Conservation (phyloP, 352 stramenopile genomes). For the Elongisporangium undulatum region DNA sequence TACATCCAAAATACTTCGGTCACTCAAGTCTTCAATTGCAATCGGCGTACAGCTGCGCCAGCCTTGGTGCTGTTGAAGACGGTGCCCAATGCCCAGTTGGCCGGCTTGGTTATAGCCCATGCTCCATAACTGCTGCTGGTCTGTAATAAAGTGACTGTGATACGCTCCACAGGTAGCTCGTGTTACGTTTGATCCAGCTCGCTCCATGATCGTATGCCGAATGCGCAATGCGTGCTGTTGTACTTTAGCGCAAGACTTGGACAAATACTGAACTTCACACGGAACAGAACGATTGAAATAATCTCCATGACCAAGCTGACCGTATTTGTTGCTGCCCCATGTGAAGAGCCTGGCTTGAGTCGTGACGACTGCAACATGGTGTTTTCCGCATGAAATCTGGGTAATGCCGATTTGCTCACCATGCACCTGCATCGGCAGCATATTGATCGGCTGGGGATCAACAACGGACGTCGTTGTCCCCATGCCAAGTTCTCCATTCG, state of each 20-base stretch:
- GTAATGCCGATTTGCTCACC: slow-evolving; percentile 36
- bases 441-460: slow-evolving; percentile 30
- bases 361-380: slow-evolving; percentile 63
- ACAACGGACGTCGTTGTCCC: slow-evolving; percentile 26
- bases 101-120: slow-evolving; percentile 83
- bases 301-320: slow-evolving; percentile 58
- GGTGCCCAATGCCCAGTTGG: slow-evolving; percentile 63
- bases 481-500: slow-evolving; percentile 56
- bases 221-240: slow-evolving; percentile 46
- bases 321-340: slow-evolving; percentile 74
- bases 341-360: slow-evolving; percentile 58
- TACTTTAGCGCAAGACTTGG: neutral
- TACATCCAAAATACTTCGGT: slow-evolving; percentile 64
- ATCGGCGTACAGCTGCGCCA: slow-evolving; percentile 69
- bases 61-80: slow-evolving; percentile 48
- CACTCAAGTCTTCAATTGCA: slow-evolving; percentile 36
- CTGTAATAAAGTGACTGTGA: slow-evolving; percentile 73
- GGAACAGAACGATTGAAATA: slow-evolving; percentile 26
- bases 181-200: slow-evolving; percentile 49
- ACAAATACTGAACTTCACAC: slow-evolving; percentile 46
- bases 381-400: slow-evolving; percentile 63
- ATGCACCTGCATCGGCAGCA: slow-evolving; percentile 25
- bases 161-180: slow-evolving; percentile 60
- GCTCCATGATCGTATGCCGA: slow-evolving; percentile 50
- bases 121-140: slow-evolving; percentile 66